phyloP scores from a whole-genome alignment of 192 early-diverging fungal species.

The Coemansia guatemalensis region DNA sequence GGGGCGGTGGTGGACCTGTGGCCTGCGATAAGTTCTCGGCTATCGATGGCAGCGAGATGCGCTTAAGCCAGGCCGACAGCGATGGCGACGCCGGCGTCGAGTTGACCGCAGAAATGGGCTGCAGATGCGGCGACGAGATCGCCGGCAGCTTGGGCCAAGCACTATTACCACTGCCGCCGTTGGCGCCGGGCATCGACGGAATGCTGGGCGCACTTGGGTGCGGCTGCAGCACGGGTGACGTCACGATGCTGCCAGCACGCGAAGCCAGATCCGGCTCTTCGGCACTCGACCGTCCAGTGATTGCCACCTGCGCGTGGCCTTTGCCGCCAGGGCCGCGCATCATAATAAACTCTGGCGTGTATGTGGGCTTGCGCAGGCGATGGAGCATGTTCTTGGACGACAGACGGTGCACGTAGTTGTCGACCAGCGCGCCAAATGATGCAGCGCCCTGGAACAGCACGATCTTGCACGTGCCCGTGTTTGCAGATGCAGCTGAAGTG shows the following conservation, averaged over 20 bases:
- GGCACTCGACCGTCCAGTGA: conserved; percentile 42
- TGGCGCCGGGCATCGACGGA: conserved; percentile 14
- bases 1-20: conserved; percentile 55
- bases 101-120: conserved; percentile 45
- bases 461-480: conserved; percentile 58
- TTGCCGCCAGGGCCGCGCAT: conserved; percentile 91
- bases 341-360: conserved; percentile 89
- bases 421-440: conserved; percentile 75
- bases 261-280: conserved; percentile 40
- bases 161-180: conserved; percentile 1
- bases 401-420: conserved; percentile 75
- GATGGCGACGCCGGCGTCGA: conserved; percentile 51
- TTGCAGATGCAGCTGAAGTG: conserved; percentile 50
- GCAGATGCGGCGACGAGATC: conserved; percentile 48
- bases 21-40: conserved; percentile 54
- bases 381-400: conserved; percentile 64
- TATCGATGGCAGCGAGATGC: conserved; percentile 56
- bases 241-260: conserved; percentile 36
- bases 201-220: conserved; percentile 24
- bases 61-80: conserved; percentile 55
- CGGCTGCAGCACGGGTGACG: conserved; percentile 51
- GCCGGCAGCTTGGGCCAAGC: conserved; percentile 41
- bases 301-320: conserved; percentile 80
- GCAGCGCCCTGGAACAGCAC: conserved; percentile 93
- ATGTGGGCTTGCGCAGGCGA: conserved; percentile 61